These are phyloP conservation scores for Arabis hirsuta DNA, from an alignment of 345 rosid species.

Conservation along the genomic window DNA sequence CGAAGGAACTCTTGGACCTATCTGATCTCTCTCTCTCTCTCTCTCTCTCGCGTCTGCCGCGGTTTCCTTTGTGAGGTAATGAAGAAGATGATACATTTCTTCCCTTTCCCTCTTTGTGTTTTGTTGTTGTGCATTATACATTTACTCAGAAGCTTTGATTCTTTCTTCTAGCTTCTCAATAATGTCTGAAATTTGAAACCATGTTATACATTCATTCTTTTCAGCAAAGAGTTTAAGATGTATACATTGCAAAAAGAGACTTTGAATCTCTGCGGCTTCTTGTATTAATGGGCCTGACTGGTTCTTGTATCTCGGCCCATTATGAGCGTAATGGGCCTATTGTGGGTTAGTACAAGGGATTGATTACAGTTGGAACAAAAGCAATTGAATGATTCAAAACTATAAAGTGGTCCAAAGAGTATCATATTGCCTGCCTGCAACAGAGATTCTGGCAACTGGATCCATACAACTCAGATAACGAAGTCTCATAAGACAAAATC, in stretches of 20 bases:
- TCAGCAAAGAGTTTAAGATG: slow-evolving; percentile 24
- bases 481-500: slow-evolving; percentile 46
- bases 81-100: slow-evolving; percentile 18
- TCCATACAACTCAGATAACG: slow-evolving; percentile 45
- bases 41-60: not conserved
- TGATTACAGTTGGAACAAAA: slow-evolving; percentile 31
- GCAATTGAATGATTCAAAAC: slow-evolving; percentile 37
- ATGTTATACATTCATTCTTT: slow-evolving; percentile 33
- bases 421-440: slow-evolving; percentile 43
- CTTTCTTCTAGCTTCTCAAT: slow-evolving; percentile 39
- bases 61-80: slow-evolving; percentile 20
- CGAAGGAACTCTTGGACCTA: slow-evolving; percentile 66
- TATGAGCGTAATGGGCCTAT: not conserved
- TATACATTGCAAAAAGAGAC: not conserved
- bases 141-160: slow-evolving; percentile 27
- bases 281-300: slow-evolving; percentile 18
- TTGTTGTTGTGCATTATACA: slow-evolving; percentile 36
- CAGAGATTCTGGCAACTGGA: slow-evolving; percentile 45
- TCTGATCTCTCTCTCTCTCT: slow-evolving; percentile 35
- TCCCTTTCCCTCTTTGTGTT: slow-evolving; percentile 26
- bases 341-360: not conserved
- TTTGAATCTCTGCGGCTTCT: no score
- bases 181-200: slow-evolving; percentile 37
- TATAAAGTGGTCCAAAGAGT: slow-evolving; percentile 43
- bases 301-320: slow-evolving; percentile 1